Percentiles rank a stretch among this genome's conserved stretches.
phyloP scores from a whole-genome alignment of 805 yeast species.

The Wickerhamomyces bovis region DNA sequence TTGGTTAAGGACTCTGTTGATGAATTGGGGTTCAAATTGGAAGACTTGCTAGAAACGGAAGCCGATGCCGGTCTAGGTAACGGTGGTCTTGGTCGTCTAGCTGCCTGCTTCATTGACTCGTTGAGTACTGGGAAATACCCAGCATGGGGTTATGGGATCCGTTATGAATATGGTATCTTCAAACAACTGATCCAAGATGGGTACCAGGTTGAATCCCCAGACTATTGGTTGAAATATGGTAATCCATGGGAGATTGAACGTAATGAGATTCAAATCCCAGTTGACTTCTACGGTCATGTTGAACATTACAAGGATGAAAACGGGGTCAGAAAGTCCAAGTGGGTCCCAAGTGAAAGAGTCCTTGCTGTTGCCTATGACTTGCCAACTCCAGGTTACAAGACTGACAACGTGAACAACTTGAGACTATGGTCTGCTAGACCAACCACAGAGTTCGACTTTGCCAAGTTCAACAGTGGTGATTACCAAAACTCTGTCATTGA shows the following conservation, averaged over 20 bases:
- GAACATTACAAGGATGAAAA: constrained; percentile 38
- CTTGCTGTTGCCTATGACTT: constrained; percentile 86
- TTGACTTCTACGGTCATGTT: constrained; percentile 78
- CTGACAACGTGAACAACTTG: constrained; percentile 78
- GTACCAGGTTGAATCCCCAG: constrained; percentile 91
- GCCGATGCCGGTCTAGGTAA: constrained; percentile 95
- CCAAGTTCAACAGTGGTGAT: constrained; percentile 88
- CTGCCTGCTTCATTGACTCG: constrained; percentile 91
- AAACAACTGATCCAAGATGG: constrained; percentile 87
- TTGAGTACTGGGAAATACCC: constrained; percentile 80
- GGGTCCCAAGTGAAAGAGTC: constrained; percentile 89
- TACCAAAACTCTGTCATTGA: constrained; percentile 76
- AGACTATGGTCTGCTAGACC: constrained; percentile 90
- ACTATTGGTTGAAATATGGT: constrained; percentile 83
- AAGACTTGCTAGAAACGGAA: constrained; percentile 78
- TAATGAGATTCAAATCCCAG: constrained; percentile 79
- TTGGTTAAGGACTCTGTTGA: constrained; percentile 48
- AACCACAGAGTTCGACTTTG: constrained; percentile 85
- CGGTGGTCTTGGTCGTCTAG: constrained; percentile 92
- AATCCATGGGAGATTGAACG: constrained; percentile 95
- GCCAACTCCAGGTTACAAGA: constrained; percentile 88
- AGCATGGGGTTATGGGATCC: constrained; percentile 95
- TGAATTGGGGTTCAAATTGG: constrained; percentile 82
- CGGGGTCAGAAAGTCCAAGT: constrained; percentile 55
- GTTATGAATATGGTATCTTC: constrained; percentile 91